Percentiles rank a stretch among this genome's conserved stretches.
phyloP scores from a whole-genome alignment of 2,329 filamentous ascomycete genomes.

The Metarhizium sp. region DNA sequence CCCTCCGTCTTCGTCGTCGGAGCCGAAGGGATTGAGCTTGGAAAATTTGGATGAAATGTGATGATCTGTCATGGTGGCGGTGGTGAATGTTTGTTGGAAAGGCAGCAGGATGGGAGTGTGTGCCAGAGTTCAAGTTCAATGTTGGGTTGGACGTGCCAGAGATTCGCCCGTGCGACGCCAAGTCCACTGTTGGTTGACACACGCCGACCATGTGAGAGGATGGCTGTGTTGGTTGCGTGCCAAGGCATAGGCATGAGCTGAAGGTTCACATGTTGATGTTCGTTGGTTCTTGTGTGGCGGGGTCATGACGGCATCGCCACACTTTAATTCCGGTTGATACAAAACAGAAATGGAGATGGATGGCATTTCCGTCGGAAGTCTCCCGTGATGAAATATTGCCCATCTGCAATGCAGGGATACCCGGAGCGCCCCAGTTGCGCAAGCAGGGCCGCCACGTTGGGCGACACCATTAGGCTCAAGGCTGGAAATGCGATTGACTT shows the following conservation, averaged over 20 bases:
- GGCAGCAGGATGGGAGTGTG: not conserved
- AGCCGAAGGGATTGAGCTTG: slow-evolving; percentile 21
- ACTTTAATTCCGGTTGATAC: not conserved
- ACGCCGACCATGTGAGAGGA: not conserved
- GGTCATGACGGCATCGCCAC: slow-evolving; percentile 11
- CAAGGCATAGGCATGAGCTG: not conserved
- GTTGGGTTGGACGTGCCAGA: too few relatives aligned
- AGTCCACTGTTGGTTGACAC: too few relatives aligned
- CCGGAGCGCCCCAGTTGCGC: too few relatives aligned
- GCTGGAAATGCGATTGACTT: too few relatives aligned
- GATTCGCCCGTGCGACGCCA: not conserved
- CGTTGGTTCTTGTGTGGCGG: not conserved
- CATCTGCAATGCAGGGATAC: too few relatives aligned
- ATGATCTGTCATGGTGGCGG: slow-evolving; percentile 13
- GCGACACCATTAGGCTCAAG: too few relatives aligned
- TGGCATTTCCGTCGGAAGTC: too few relatives aligned
- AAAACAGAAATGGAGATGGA: not conserved
- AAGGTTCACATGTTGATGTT: not conserved
- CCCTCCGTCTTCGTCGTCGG: slow-evolving; percentile 24
- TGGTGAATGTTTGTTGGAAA: too few relatives aligned
- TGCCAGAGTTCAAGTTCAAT: too few relatives aligned
- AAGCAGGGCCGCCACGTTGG: too few relatives aligned
- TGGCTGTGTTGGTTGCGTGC: not conserved
- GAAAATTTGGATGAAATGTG: slow-evolving; percentile 19
- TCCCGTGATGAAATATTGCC: too few relatives aligned